A percentile compares a stretch with the other conserved stretches of the same genome.
phyloP scores from a whole-genome alignment of 495 filamentous ascomycete species.

The Jackrogersella minutella region DNA sequence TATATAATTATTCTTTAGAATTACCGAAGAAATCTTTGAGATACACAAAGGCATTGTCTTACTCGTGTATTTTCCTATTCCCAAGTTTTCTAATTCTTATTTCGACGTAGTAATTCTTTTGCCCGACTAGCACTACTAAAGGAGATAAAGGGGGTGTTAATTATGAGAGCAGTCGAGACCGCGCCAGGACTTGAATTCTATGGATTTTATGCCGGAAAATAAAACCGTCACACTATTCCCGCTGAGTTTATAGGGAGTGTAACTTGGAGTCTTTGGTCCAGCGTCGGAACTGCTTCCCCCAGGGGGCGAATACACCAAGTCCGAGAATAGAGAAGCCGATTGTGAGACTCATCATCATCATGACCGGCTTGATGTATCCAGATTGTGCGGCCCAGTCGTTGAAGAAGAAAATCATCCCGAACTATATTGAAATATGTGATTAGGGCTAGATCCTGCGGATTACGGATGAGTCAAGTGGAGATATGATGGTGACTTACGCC shows the following conservation, averaged over 20 bases:
- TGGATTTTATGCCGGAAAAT: not conserved
- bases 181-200: too few species aligned
- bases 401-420: conserved; percentile 44
- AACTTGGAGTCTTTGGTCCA: conserved; percentile 42
- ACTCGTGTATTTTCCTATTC: not conserved
- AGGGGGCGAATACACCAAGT: conserved; percentile 34
- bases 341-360: conserved; percentile 38
- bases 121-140: too few species aligned
- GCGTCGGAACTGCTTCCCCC: conserved; percentile 40
- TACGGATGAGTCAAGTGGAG: not conserved
- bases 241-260: conserved; percentile 23
- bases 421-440: conserved; percentile 25
- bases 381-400: conserved; percentile 42
- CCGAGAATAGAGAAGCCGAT: conserved; percentile 39
- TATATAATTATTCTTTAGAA: not conserved
- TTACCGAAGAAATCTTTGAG: not conserved
- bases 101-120: too few species aligned
- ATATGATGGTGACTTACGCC: conserved; percentile 40
- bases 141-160: too few species aligned
- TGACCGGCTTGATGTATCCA: conserved; percentile 40
- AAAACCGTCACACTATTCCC: too few species aligned
- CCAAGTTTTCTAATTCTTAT: too few species aligned
- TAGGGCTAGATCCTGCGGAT: not conserved
- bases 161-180: too few species aligned
- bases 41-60: not conserved